Conservation (phyloP, 129 eudicot species). For the Smallanthus sonchifolius region DNA sequence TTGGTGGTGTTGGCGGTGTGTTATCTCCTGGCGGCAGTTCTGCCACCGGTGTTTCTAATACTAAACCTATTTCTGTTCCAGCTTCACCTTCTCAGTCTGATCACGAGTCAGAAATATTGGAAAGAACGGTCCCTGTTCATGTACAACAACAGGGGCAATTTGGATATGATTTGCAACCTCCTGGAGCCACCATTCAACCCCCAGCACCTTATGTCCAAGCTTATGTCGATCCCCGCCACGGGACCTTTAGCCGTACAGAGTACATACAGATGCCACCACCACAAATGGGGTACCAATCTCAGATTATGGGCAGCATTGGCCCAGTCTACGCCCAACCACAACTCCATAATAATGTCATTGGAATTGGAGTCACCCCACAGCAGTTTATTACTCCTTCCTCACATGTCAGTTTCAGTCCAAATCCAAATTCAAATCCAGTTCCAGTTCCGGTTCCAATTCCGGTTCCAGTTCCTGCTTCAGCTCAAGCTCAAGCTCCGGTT, state of each 20-base stretch:
- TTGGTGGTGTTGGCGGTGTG: slow-evolving; percentile 32
- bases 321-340: slow-evolving; percentile 57
- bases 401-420: slow-evolving; percentile 46
- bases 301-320: slow-evolving; percentile 44
- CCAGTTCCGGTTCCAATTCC: slow-evolving; percentile 19
- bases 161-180: slow-evolving; percentile 45
- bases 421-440: slow-evolving; percentile 19
- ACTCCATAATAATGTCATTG: slow-evolving; percentile 36
- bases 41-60: slow-evolving; percentile 28
- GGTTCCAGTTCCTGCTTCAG: slow-evolving; percentile 18
- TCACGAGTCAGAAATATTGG: slow-evolving; percentile 45
- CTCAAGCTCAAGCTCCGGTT: slow-evolving; percentile 18
- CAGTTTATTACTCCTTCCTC: slow-evolving; percentile 56
- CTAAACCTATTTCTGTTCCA: slow-evolving; percentile 30
- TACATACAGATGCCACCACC: slow-evolving; percentile 56
- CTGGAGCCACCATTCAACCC: slow-evolving; percentile 39
- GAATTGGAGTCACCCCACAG: slow-evolving; percentile 40
- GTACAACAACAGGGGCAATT: slow-evolving; percentile 34
- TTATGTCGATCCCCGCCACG: slow-evolving; percentile 66
- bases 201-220: slow-evolving; percentile 46
- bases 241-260: slow-evolving; percentile 41
- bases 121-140: slow-evolving; percentile 44
- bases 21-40: slow-evolving; percentile 45
- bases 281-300: slow-evolving; percentile 61
- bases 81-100: slow-evolving; percentile 38